Evolutionary conservation across 192 early-diverging fungal species (phyloP).

Genomic region (Thoreauomyces humboldtii): DNA sequence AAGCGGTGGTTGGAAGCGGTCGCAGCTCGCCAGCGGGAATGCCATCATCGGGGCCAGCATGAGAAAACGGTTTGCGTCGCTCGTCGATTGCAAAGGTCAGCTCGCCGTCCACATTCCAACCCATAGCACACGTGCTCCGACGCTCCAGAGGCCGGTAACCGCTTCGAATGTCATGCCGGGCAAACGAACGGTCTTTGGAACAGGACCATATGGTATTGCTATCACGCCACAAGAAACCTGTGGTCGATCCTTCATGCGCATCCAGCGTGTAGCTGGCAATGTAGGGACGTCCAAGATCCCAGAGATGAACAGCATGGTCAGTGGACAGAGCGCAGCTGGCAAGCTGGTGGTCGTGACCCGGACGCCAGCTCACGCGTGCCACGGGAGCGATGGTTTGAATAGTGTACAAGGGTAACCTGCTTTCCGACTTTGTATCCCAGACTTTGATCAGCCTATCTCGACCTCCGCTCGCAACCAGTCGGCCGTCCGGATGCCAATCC

Average conservation of each 20-base stretch:
- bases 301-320: conserved; percentile 67
- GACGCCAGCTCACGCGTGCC: conserved; percentile 70
- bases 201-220: conserved; percentile 61
- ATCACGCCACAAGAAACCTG: conserved; percentile 69
- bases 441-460: conserved; percentile 76
- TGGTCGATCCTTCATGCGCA: conserved; percentile 67
- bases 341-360: conserved; percentile 62
- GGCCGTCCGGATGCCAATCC: conserved; percentile 73
- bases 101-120: conserved; percentile 68
- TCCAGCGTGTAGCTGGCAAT: conserved; percentile 67
- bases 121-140: conserved; percentile 50
- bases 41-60: too few relatives aligned
- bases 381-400: conserved; percentile 69
- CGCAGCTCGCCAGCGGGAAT: neutral
- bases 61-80: conserved; percentile 11
- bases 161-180: conserved; percentile 51
- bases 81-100: conserved; percentile 61
- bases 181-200: conserved; percentile 77
- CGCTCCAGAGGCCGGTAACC: conserved; percentile 46
- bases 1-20: neutral
- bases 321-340: conserved; percentile 65
- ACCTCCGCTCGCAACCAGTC: conserved; percentile 71
- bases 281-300: conserved; percentile 69
- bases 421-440: conserved; percentile 69
- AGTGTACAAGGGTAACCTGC: conserved; percentile 50